phyloP scores from a whole-genome alignment of 1,284 basidiomycete species.

The Xerocomus minutiporus region DNA sequence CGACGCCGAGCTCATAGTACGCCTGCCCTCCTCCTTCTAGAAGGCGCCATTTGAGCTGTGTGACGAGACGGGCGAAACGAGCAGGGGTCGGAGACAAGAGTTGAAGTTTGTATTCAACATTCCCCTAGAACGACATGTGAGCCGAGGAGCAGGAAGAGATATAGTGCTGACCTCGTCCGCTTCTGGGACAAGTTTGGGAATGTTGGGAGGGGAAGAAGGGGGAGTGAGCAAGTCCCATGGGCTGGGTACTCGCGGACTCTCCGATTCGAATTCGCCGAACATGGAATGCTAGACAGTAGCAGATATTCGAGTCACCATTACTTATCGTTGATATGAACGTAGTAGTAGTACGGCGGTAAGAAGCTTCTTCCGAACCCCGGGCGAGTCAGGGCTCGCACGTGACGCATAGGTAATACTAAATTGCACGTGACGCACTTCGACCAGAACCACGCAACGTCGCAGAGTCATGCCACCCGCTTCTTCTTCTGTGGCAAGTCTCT shows the following conservation, averaged over 20 bases:
- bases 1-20: conserved; percentile 88
- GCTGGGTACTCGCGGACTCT: conserved; percentile 70
- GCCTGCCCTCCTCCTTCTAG: conserved; percentile 89
- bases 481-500: conserved; percentile 21
- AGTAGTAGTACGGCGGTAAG: neutral
- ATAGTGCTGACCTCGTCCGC: conserved; percentile 50
- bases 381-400: neutral
- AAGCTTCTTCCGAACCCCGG: no score
- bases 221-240: conserved; percentile 76
- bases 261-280: conserved; percentile 76
- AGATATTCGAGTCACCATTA: conserved; percentile 63
- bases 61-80: conserved; percentile 77
- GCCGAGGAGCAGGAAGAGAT: neutral
- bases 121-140: conserved; percentile 45
- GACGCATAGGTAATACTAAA: neutral
- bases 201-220: conserved; percentile 36
- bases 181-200: conserved; percentile 67
- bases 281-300: conserved; percentile 36
- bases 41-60: conserved; percentile 92
- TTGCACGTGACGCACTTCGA: conserved; percentile 27
- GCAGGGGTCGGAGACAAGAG: conserved; percentile 66
- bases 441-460: neutral
- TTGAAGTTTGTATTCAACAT: conserved; percentile 84
- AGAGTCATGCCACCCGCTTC: conserved; percentile 24
- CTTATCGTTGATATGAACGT: neutral